These are phyloP conservation scores for Neonectria hederae DNA, from an alignment of 2,329 filamentous ascomycete genomes.

Conservation along the genomic window DNA sequence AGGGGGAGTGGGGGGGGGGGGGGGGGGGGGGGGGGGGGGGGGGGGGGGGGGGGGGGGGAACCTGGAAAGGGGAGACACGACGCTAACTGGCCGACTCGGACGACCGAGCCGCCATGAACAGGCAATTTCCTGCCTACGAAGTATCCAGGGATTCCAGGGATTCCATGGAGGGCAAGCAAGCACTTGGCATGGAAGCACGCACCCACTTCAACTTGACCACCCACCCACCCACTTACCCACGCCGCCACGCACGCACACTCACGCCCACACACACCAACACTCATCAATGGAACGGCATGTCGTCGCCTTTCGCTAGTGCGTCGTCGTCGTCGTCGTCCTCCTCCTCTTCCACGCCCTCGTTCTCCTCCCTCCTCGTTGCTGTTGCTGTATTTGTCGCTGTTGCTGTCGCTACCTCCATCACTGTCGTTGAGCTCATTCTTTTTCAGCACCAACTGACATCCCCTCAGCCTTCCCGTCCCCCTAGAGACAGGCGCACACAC, in stretches of 20 bases:
- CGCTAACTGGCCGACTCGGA: slow-evolving; percentile 39
- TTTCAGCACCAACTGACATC: neutral
- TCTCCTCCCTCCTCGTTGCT: neutral
- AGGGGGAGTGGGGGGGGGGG: too few relatives aligned
- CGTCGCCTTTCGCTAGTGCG: slow-evolving; percentile 22
- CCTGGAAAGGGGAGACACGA: slow-evolving; percentile 33
- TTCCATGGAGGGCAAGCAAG: neutral
- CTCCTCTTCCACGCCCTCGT: neutral
- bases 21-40: too few relatives aligned
- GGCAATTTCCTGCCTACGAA: slow-evolving; percentile 38
- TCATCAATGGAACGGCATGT: slow-evolving; percentile 35
- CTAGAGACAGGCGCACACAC: neutral
- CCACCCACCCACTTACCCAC: neutral
- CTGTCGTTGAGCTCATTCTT: neutral
- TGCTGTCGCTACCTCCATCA: neutral
- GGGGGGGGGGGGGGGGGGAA: neutral
- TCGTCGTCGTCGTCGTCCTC: slow-evolving; percentile 9
- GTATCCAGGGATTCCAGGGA: neutral
- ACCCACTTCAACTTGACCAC: neutral
- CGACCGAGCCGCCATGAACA: slow-evolving; percentile 41
- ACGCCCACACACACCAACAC: slow-evolving; percentile 21
- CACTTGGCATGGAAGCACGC: neutral
- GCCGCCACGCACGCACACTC: slow-evolving; percentile 5
- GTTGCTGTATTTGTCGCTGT: neutral
- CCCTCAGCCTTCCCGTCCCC: neutral